phyloP scores from a whole-genome alignment of 2,329 filamentous ascomycete species.

The Mycogone perniciosa region DNA sequence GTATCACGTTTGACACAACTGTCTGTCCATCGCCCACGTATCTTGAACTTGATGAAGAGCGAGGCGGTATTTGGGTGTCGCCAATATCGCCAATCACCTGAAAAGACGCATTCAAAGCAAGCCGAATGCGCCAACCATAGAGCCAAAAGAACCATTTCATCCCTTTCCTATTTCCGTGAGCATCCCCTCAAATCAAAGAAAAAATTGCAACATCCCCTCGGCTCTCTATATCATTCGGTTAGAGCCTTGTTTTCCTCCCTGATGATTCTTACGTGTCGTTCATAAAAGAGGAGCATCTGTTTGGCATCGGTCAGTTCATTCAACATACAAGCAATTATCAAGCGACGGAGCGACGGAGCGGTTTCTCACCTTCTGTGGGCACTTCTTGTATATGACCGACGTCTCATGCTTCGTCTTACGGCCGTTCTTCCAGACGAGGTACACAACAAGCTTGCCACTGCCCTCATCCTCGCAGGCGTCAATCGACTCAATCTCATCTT shows the following conservation, averaged over 20 bases:
- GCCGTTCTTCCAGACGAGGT: constrained; percentile 67
- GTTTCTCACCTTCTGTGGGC: constrained; percentile 64
- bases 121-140: too few species aligned
- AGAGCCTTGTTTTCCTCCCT: constrained; percentile 28
- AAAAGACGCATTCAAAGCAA: too few species aligned
- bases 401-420: constrained; percentile 69
- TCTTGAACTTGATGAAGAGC: too few species aligned
- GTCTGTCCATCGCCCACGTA: too few species aligned
- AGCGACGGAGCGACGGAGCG: too few species aligned
- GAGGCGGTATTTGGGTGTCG: too few species aligned
- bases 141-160: too few species aligned
- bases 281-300: constrained; percentile 56
- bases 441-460: constrained; percentile 55
- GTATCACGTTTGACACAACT: too few species aligned
- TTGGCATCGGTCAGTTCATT: background rate
- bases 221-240: constrained; percentile 13
- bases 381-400: constrained; percentile 63
- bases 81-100: too few species aligned
- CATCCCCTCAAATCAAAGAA: too few species aligned
- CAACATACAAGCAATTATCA: background rate
- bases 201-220: background rate
- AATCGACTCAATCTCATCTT: constrained; percentile 62
- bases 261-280: constrained; percentile 50
- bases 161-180: background rate
- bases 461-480: constrained; percentile 66